Conservation (phyloP, 78 protist species). For the Paratrimastix pyriformis region DNA sequence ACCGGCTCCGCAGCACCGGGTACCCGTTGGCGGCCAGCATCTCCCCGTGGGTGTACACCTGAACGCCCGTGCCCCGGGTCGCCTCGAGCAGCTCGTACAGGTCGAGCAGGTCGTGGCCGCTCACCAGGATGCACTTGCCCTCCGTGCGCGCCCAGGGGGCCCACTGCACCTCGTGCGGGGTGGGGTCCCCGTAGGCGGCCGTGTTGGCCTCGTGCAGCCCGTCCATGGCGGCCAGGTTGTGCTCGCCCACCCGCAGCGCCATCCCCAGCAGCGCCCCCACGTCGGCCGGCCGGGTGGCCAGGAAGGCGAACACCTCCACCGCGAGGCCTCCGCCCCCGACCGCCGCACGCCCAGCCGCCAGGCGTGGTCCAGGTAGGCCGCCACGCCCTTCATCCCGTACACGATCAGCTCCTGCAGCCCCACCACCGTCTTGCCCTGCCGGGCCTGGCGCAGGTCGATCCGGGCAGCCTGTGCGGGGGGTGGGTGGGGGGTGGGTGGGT, state of each 20-base stretch:
- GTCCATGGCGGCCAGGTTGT: slow-evolving; percentile 35
- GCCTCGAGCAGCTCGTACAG: too few species aligned
- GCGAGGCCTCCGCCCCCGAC: slow-evolving; percentile 1
- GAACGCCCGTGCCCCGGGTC: too few species aligned
- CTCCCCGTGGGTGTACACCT: too few species aligned
- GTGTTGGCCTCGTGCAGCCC: slow-evolving; percentile 35
- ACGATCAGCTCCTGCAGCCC: too few species aligned
- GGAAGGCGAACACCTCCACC: slow-evolving; percentile 11
- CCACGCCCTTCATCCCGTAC: slow-evolving; percentile 61
- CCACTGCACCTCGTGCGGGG: slow-evolving; percentile 3
- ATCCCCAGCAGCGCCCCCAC: background rate
- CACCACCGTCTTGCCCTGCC: slow-evolving; percentile 24
- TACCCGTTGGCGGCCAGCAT: slow-evolving; percentile 58
- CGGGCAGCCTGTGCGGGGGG: background rate
- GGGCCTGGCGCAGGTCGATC: background rate
- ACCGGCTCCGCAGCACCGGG: slow-evolving; percentile 28
- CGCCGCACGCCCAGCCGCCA: background rate
- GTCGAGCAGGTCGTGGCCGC: too few species aligned
- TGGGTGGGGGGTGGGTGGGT: too few species aligned
- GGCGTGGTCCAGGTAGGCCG: slow-evolving; percentile 54
- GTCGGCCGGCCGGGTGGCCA: too few species aligned
- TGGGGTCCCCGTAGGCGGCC: too few species aligned
- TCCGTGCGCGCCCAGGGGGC: slow-evolving; percentile 20
- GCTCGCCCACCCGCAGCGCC: slow-evolving; percentile 31
- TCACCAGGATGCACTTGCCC: slow-evolving; percentile 50